Percentiles rank a stretch among this genome's conserved stretches.
phyloP scores from a whole-genome alignment of 495 filamentous ascomycete genomes.

The Penicillium pancosmium region DNA sequence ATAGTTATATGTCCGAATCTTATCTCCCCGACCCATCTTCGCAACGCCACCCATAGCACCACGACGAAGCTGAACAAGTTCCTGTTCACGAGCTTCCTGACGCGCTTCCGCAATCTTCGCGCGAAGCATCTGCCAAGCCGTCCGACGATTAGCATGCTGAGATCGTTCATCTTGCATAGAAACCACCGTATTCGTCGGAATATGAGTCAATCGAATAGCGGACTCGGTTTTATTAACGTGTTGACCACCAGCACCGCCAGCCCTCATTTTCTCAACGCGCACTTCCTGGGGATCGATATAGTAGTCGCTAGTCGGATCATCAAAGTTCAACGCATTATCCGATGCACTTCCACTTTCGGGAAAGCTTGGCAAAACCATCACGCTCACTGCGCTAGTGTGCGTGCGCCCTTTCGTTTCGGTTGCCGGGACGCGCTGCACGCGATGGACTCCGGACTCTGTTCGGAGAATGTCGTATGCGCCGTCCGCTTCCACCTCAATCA shows the following conservation, averaged over 20 bases:
- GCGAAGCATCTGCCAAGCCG: slow-evolving; percentile 83
- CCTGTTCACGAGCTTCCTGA: slow-evolving; percentile 83
- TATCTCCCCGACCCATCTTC: slow-evolving; percentile 85
- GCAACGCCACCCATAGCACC: slow-evolving; percentile 75
- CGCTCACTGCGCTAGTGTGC: slow-evolving; percentile 88
- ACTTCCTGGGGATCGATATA: slow-evolving; percentile 89
- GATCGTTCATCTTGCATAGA: slow-evolving; percentile 90
- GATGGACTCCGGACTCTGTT: slow-evolving; percentile 89
- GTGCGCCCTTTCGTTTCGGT: slow-evolving; percentile 89
- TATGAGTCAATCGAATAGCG: slow-evolving; percentile 89
- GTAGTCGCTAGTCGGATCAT: slow-evolving; percentile 87
- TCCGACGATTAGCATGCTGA: slow-evolving; percentile 84
- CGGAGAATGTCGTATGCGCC: slow-evolving; percentile 80
- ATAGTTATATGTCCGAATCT: slow-evolving; percentile 95
- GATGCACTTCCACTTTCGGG: slow-evolving; percentile 56
- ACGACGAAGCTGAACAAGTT: slow-evolving; percentile 69
- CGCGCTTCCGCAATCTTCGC: slow-evolving; percentile 79
- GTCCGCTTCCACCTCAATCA: slow-evolving; percentile 77
- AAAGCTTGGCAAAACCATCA: slow-evolving; percentile 88
- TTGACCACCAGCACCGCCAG: slow-evolving; percentile 89
- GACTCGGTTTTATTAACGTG: slow-evolving; percentile 99
- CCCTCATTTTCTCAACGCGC: slow-evolving; percentile 84
- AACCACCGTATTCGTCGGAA: slow-evolving; percentile 82
- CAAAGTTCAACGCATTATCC: slow-evolving; percentile 61
- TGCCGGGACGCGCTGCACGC: slow-evolving; percentile 88